These are phyloP conservation scores for Astragalus glycyphyllos DNA, from an alignment of 306 rosid species.

Conservation along the genomic window DNA sequence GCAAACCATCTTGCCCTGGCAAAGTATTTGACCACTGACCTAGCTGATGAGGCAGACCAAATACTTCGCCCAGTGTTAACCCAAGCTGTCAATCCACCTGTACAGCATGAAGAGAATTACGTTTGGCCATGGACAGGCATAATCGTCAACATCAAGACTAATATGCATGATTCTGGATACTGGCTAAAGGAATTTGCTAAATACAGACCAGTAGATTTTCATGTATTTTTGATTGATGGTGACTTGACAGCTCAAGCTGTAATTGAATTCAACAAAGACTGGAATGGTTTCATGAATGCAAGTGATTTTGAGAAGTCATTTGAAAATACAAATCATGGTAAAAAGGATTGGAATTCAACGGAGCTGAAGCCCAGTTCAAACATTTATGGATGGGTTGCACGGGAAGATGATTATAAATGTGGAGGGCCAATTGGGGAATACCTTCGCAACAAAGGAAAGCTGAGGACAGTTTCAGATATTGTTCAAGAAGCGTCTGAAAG, in stretches of 20 bases:
- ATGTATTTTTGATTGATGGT: conserved; percentile 47
- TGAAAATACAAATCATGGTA: conserved; percentile 56
- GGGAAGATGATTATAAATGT: conserved; percentile 71
- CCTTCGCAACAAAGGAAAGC: conserved; percentile 75
- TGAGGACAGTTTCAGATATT: conserved; percentile 81
- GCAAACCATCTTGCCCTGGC: conserved; percentile 95
- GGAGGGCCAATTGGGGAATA: conserved; percentile 77
- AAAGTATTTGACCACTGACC: conserved; percentile 68
- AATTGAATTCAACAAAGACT: conserved; percentile 66
- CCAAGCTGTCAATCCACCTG: conserved; percentile 45
- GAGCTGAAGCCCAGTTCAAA: conserved; percentile 49
- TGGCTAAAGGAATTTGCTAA: conserved; percentile 69
- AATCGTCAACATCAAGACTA: conserved; percentile 57
- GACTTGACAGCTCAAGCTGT: conserved; percentile 54
- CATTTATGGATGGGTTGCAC: conserved; percentile 91
- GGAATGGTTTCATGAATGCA: conserved; percentile 84
- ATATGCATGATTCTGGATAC: conserved; percentile 53
- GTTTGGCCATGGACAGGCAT: conserved; percentile 99
- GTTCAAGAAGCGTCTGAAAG: conserved; percentile 74
- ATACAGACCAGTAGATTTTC: conserved; percentile 60
- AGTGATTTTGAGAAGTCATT: conserved; percentile 74
- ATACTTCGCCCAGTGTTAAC: conserved; percentile 49
- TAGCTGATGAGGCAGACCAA: conserved; percentile 65
- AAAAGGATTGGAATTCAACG: conserved; percentile 65
- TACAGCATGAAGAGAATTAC: conserved; percentile 60